Base-by-base conservation (phyloP, 345 rosid species). In the Pistacia atlantica region DNA sequence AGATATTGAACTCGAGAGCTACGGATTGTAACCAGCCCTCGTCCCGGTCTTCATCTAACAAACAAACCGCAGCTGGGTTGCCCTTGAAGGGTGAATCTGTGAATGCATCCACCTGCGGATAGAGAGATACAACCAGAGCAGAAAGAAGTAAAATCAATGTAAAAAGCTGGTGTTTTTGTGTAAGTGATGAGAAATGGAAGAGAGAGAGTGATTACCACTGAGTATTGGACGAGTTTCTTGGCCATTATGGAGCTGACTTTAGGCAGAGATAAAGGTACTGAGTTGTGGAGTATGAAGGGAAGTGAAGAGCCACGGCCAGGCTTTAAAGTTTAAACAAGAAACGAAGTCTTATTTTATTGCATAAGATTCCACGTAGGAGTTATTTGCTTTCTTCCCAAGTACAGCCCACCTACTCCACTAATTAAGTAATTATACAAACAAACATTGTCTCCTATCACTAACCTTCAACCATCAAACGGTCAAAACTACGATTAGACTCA, bases 51-150 rank as follows among this genome's bases (percentile, higher is more conserved):
- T 89, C 90, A 13, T 87, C 90, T 74, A 94, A 73, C 76, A 92
- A 80, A 67, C 97, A 94, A 12, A 94, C 97, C 6, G 94, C 93
- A 0, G 96, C 96, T 12, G 96, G 98, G 77, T 91, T 94, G 4
- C 98, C 96, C 83, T 86, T 87, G 86, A 92, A 94, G 5, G 96
- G 83, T 1, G 89, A 75, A 14, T 87, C 94, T 0, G 93, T 81
- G 84, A 94, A 94, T 1, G 97, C 93, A 61, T 94, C 95, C 65
- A 89, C 98, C 94, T 87, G 77, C 9, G 25, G 25, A 25, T 25
- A 2, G 42, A 61, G 18, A 31, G 20, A 16, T 5, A 68, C 71
- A 55, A 20, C 12, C 59, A 28, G 22, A 22, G 42, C 55, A 46
- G 45, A 45, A 14, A 42, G 45, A 5, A 42, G 7, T 42, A 42